Evolutionary conservation across 2,329 filamentous ascomycete species (phyloP).

Genomic region (Phaeosphaeriaceae sp.): DNA sequence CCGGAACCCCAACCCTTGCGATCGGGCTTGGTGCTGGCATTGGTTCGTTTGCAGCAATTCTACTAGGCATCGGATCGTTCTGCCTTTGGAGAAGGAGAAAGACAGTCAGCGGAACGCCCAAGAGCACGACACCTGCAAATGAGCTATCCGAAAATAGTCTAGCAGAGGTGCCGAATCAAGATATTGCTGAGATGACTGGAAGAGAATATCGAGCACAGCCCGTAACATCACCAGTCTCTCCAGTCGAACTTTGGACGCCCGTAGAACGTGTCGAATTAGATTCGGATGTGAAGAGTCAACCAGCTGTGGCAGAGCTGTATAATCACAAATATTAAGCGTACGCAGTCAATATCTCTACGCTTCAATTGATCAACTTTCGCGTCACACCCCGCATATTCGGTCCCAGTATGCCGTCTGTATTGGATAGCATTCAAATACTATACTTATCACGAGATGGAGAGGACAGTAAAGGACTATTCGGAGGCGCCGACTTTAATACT

Average conservation of each 20-base stretch:
- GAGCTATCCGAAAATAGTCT: not conserved
- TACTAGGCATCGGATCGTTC: not conserved
- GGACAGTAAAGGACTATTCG: too few species aligned
- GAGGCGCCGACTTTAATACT: too few species aligned
- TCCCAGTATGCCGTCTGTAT: too few species aligned
- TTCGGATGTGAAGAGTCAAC: not conserved
- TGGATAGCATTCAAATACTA: too few species aligned
- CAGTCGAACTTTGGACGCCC: slow-evolving; percentile 2
- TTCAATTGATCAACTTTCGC: too few species aligned
- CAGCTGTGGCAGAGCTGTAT: not conserved
- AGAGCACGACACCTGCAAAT: not conserved
- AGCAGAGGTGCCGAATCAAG: not conserved
- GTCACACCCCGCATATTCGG: too few species aligned
- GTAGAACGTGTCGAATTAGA: not conserved
- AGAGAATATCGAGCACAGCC: not conserved
- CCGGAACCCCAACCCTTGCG: not conserved
- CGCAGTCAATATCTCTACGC: too few species aligned
- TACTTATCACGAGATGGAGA: too few species aligned
- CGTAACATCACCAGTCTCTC: not conserved
- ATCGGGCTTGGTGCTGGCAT: slow-evolving; percentile 3
- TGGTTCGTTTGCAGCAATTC: not conserved
- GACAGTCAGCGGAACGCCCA: not conserved
- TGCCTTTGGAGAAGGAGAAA: slow-evolving; percentile 1
- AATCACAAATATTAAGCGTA: not conserved
- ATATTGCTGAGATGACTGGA: not conserved